A percentile compares a stretch with the other conserved stretches of the same genome.
Evolutionary conservation across 306 rosid genomes (phyloP).

Genomic region (cucumber (Cucumis sativus)): DNA sequence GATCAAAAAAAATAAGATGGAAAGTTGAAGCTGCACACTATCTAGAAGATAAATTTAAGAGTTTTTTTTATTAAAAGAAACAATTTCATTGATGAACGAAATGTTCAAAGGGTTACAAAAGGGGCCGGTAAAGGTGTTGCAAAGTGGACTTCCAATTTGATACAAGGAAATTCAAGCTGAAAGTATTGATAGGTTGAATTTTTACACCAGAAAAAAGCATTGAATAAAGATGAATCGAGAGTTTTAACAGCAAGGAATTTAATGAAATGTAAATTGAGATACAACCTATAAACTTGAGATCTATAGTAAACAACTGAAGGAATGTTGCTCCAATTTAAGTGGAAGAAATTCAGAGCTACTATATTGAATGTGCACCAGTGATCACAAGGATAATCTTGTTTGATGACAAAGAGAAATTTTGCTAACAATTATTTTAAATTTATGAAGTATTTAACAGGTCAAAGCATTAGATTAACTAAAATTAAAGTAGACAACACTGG

Average conservation of each 20-base stretch:
- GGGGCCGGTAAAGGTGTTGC: too few relatives aligned
- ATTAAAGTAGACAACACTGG: neutral
- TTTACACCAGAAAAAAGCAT: too few relatives aligned
- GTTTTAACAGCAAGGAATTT: neutral
- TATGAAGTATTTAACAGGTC: neutral
- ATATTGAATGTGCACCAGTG: neutral
- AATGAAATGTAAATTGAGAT: neutral
- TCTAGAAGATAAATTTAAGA: neutral
- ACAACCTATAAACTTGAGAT: neutral
- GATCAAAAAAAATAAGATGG: neutral
- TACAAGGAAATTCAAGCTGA: too few relatives aligned
- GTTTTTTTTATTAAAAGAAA: too few relatives aligned
- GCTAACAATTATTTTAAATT: neutral
- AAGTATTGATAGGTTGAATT: too few relatives aligned
- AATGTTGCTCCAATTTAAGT: neutral
- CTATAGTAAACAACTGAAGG: neutral
- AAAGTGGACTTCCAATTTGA: too few relatives aligned
- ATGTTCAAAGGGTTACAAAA: too few relatives aligned
- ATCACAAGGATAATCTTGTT: neutral
- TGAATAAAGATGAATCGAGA: too few relatives aligned
- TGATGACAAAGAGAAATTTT: neutral
- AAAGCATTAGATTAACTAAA: neutral
- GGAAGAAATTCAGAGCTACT: neutral
- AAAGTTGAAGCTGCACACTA: neutral
- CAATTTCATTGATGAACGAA: too few relatives aligned